phyloP scores from a whole-genome alignment of 495 filamentous ascomycete species.

The Neurospora terricola region DNA sequence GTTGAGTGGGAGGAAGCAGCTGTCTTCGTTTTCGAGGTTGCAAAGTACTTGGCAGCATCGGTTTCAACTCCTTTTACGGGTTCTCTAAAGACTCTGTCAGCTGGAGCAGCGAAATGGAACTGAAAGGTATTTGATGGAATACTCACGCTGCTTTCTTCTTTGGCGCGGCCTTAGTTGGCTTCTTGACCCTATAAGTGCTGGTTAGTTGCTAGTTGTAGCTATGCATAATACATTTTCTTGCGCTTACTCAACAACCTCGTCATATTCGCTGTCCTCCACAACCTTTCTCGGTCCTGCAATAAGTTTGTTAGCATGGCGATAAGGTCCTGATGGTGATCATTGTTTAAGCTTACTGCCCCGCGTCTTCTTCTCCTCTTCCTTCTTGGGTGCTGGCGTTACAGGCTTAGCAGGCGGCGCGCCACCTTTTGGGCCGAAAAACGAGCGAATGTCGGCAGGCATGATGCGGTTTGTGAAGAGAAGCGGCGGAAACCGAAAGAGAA shows the following conservation, averaged over 20 bases:
- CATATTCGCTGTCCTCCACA: slow-evolving; percentile 66
- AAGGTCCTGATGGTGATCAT: not conserved
- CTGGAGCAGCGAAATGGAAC: not conserved
- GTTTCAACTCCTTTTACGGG: slow-evolving; percentile 33
- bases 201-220: not conserved
- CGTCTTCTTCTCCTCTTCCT: slow-evolving; percentile 37
- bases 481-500: not conserved
- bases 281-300: slow-evolving; percentile 47
- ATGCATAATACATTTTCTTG: not conserved
- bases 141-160: slow-evolving; percentile 35
- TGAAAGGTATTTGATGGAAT: not conserved
- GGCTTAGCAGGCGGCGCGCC: slow-evolving; percentile 36
- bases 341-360: slow-evolving; percentile 24
- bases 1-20: slow-evolving; percentile 16
- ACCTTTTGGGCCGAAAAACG: slow-evolving; percentile 63
- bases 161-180: slow-evolving; percentile 26
- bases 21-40: slow-evolving; percentile 31
- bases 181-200: slow-evolving; percentile 24
- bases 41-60: slow-evolving; percentile 40
- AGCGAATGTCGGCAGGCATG: slow-evolving; percentile 71
- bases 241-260: slow-evolving; percentile 32
- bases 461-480: not conserved
- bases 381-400: slow-evolving; percentile 35
- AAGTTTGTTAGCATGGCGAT: slow-evolving; percentile 13
- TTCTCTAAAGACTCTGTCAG: slow-evolving; percentile 1